Conservation (phyloP, 306 rosid genomes). For the Ceratonia siliqua region DNA sequence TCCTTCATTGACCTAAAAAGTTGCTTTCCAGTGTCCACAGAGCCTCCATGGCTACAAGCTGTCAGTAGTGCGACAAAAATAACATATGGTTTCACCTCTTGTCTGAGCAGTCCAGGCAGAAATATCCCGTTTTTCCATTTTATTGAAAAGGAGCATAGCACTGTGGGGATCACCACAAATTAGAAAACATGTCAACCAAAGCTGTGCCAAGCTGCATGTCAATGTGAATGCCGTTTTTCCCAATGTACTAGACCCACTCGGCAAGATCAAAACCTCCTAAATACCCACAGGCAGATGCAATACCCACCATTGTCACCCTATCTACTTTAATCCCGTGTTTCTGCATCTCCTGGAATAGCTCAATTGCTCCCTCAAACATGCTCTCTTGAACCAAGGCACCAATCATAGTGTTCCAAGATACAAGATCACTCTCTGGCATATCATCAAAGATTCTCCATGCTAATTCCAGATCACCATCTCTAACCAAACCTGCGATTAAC, state of each 20-base stretch:
- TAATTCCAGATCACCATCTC: conserved; percentile 51
- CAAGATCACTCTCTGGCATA: conserved; percentile 64
- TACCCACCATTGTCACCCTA: conserved; percentile 72
- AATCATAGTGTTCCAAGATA: conserved; percentile 84
- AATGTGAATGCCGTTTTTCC: conserved; percentile 48
- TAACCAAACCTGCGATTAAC: conserved; percentile 64
- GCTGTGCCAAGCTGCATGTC: conserved; percentile 79
- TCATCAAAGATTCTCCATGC: conserved; percentile 61
- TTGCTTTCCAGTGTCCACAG: conserved; percentile 57
- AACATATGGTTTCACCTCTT: conserved; percentile 64
- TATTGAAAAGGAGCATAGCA: conserved; percentile 58
- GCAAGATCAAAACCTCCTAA: conserved; percentile 72
- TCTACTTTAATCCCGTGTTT: conserved; percentile 56
- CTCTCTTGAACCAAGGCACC: conserved; percentile 62
- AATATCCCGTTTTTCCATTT: conserved; percentile 56
- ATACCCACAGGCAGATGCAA: conserved; percentile 82
- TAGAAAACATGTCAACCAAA: conserved; percentile 78
- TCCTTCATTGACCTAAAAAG: conserved; percentile 61
- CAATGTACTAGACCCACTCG: conserved; percentile 62
- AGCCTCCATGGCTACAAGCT: conserved; percentile 75
- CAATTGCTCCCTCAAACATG: conserved; percentile 69
- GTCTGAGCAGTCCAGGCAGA: conserved; percentile 74
- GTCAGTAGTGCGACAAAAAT: conserved; percentile 72
- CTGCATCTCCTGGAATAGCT: conserved; percentile 69
- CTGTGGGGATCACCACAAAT: conserved; percentile 65